Conservation (phyloP, 306 rosid genomes). For the Hippophae tibetana region DNA sequence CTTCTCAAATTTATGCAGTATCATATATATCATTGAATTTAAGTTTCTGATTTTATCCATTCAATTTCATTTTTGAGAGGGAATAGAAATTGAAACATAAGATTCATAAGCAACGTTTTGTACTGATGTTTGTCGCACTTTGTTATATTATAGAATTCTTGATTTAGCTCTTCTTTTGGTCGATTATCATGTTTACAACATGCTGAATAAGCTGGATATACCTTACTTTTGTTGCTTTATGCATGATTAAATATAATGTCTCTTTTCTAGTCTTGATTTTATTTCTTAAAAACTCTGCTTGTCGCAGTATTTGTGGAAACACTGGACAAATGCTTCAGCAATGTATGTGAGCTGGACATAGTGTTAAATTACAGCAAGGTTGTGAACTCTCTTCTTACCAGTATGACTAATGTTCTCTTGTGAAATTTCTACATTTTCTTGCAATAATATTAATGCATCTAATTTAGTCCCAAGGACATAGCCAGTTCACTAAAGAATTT, state of each 20-base stretch:
- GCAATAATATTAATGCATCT: constrained; percentile 2
- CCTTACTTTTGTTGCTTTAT: constrained; percentile 7
- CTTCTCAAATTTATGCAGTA: too few species aligned
- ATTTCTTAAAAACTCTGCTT: constrained; percentile 26
- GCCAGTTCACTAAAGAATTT: too few species aligned
- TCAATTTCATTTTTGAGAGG: too few species aligned
- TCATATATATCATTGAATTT: too few species aligned
- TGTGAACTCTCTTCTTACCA: constrained; percentile 10
- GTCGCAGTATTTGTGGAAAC: constrained; percentile 90
- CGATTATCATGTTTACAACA: too few species aligned
- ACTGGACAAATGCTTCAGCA: constrained; percentile 91
- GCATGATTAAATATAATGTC: too few species aligned
- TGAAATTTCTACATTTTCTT: neutral
- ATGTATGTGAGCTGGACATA: constrained; percentile 88
- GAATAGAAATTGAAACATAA: too few species aligned
- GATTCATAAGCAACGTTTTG: too few species aligned
- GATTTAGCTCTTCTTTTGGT: too few species aligned
- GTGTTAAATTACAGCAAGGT: constrained; percentile 96
- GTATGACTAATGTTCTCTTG: constrained; percentile 8
- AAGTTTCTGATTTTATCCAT: too few species aligned
- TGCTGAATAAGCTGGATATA: neutral
- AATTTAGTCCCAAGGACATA: neutral
- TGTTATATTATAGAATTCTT: too few species aligned
- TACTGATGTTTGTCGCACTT: too few species aligned
- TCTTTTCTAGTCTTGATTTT: neutral